Base-by-base conservation (phyloP, 345 rosid genomes). In the Cochlearia excelsa region DNA sequence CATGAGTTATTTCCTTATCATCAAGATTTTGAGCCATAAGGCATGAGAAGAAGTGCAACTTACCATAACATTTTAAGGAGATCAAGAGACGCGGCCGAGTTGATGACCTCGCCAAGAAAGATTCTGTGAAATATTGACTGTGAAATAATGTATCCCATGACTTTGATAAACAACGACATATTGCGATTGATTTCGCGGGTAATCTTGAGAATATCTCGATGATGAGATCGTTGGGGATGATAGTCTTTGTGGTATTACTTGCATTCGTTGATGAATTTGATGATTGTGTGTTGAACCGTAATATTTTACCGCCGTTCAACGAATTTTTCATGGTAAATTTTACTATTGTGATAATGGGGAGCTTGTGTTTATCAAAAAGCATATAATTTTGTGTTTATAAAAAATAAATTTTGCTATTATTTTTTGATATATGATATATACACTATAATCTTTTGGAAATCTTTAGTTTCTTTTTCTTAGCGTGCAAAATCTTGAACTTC, bases 161-260 rank as follows among this genome's bases (percentile, higher is more conserved):
- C 10, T 61, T 49, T 0, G 40, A 39, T 26, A 61, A 40, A 8
- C 40, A 23, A 31, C 54, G 40, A 30, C 26, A 61, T 0, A 30
- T 26, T 42, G 58, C 57, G 16, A 62, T 41, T 16, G 66, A 23
- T 10, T 51, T 62, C 0, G 42, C 3, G 0, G 46, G 27, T 11
- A 53, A 53, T 9, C 44, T 37, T 9, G 3, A 6, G 31, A 53
- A 7, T 53, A 35, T 53, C 66, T 30, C 50, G 41, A 30, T 26
- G 57, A 51, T 41, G 41, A 62, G 42, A 30, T 62, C 50, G 42
- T 29, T 31, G 49, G 57, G 49, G 30, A 62, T 7, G 4, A 16
- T 16, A 16, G 34, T 51, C 2, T 8, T 0, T 30, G 3, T 11
- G 49, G 23, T 16, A 16, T 16, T 16, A 16, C 23, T 16, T 16